Evolutionary conservation across 2,329 filamentous ascomycete genomes (phyloP).

Genomic region (Drechslerella dactyloides): DNA sequence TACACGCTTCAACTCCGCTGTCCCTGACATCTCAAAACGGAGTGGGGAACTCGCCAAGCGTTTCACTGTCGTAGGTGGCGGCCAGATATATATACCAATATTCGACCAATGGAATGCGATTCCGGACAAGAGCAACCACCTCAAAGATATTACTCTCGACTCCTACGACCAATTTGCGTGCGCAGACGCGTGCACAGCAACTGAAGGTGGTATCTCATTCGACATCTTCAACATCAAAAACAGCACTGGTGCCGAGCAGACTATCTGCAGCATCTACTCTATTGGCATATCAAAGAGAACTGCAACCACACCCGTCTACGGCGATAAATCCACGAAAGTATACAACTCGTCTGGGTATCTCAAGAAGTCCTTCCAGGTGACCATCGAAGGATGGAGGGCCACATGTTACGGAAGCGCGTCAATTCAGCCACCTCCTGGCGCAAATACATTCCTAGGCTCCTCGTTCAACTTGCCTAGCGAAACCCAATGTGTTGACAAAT

Average conservation of each 20-base stretch:
- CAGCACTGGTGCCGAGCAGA: conserved; percentile 10
- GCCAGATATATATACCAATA: not conserved
- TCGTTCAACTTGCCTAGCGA: not conserved
- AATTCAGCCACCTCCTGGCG: not conserved
- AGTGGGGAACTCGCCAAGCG: not conserved
- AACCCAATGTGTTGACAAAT: not conserved
- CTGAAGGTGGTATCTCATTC: conserved; percentile 22
- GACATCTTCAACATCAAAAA: conserved; percentile 22
- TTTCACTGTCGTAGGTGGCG: not conserved
- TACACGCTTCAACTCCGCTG: conserved; percentile 4
- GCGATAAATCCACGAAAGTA: not conserved
- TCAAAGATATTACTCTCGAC: not conserved
- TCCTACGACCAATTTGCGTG: conserved; percentile 2
- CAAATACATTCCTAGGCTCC: not conserved
- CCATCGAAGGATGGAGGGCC: not conserved
- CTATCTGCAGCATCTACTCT: not conserved
- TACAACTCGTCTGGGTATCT: not conserved
- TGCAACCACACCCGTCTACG: not conserved
- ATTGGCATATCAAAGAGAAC: not conserved
- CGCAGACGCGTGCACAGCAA: conserved; percentile 20
- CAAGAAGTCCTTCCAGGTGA: not conserved
- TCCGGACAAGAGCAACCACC: not conserved
- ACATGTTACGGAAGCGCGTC: not conserved
- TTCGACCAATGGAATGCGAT: not conserved
- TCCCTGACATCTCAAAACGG: not conserved